Percentiles rank a stretch among this genome's conserved stretches.
Evolutionary conservation across 768 basidiomycete genomes (phyloP).

Genomic region (Fomitopsis pulvina): DNA sequence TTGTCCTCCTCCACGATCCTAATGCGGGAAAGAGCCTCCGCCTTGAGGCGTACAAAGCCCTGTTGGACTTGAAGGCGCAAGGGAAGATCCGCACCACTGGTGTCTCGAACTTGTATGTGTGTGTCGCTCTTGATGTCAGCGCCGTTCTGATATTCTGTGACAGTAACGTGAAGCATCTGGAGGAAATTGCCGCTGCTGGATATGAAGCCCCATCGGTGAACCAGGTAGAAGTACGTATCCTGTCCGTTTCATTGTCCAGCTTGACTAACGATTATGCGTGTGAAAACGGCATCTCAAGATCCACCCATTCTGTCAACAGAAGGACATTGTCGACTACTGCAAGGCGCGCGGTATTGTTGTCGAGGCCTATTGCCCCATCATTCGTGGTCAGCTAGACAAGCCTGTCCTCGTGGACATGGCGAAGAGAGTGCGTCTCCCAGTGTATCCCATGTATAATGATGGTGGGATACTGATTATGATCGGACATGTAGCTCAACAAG

Average conservation of each 20-base stretch:
- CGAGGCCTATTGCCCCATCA: slow-evolving; percentile 55
- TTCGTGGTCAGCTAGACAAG: slow-evolving; percentile 43
- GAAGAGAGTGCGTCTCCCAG: slow-evolving; percentile 29
- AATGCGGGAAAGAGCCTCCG: slow-evolving; percentile 30
- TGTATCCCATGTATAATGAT: neutral
- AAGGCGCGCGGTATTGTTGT: slow-evolving; percentile 29
- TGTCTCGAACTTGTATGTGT: slow-evolving; percentile 40
- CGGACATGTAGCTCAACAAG: slow-evolving; percentile 31
- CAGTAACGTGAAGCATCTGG: slow-evolving; percentile 66
- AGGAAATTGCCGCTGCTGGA: slow-evolving; percentile 63
- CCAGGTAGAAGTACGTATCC: slow-evolving; percentile 64
- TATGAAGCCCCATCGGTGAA: slow-evolving; percentile 66
- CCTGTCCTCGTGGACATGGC: slow-evolving; percentile 48
- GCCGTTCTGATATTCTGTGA: neutral
- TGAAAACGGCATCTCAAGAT: slow-evolving; percentile 34
- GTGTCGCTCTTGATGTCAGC: slow-evolving; percentile 8
- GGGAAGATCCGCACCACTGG: slow-evolving; percentile 35
- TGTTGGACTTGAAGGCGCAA: slow-evolving; percentile 27
- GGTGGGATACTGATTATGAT: neutral
- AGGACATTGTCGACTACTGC: slow-evolving; percentile 70
- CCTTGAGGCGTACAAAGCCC: slow-evolving; percentile 33
- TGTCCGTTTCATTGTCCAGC: neutral
- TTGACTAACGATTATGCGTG: neutral
- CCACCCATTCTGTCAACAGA: slow-evolving; percentile 80
- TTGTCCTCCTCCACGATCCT: slow-evolving; percentile 41